Evolutionary conservation across 1,284 basidiomycete genomes (phyloP), one percentile per base, ranked within the genome.

Genomic region (Rhodotorula sp.): DNA sequence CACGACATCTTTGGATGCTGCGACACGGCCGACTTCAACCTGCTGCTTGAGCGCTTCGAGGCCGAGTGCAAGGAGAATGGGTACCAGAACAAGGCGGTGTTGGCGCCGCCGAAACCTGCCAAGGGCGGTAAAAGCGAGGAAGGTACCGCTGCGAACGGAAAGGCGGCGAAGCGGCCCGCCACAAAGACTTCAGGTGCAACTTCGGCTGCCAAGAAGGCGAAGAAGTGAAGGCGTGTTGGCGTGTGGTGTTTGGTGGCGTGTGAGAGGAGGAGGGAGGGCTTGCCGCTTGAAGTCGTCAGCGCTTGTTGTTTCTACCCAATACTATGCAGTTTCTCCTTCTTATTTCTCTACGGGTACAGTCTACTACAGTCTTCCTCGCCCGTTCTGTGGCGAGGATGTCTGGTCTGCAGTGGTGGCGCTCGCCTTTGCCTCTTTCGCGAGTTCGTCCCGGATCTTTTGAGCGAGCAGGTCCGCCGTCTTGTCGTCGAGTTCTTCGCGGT

Each of bases 401-500:
- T 33, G 33, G 33, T 33, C 33, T 33, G 33, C 33, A 7, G 33
- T n/a, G n/a, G n/a, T n/a, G n/a, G n/a, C n/a, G n/a, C n/a, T 33
- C n/a, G 22, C 22, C 60, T 45, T 42, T 45, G 5, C 26, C 24
- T 69, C 72, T 6, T 48, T 60, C 2, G 22, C 58, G 18, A 73
- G 20, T n/a, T 68, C 72, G 24, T n/a, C 44, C 51, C 62, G 10
- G 22, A 74, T 69, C 46, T 22, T 20, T 17, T 20, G 18, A 0
- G 46, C 56, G 7, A 69, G 18, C 48, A 30, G 78, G 30, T 76
- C 72, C 4, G 85, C 89, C n/a, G 87, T 85, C 4, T 86, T 85
- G 2, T 87, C 85, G 45, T 88, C 87, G 42, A 90, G 80, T 65
- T 86, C 84, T 6, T 82, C 80, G 44, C 89, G 85, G 85, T 89